Evolutionary conservation across 805 yeast genomes (phyloP), one percentile per base, ranked within the genome.

Genomic region (Zygosaccharomyces bisporus): DNA sequence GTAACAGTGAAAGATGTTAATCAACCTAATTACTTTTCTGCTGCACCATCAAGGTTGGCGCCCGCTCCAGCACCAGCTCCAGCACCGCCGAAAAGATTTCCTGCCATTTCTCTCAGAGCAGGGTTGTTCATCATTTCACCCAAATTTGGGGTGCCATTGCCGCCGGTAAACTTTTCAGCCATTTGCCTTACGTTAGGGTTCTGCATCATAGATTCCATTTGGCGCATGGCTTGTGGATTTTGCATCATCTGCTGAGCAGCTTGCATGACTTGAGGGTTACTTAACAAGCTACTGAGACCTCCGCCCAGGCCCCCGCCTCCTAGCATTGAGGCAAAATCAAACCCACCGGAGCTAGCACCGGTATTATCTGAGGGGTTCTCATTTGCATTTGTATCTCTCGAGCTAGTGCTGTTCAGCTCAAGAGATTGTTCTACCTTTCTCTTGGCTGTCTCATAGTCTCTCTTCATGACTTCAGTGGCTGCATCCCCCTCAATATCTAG

Each of bases 391-490:
- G 50, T 43, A 12, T 53, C 25, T 18, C 52, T 53, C 8, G 25
- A 21, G 25, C 25, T 21, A 16, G 40, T 16, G 17, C 18, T 25
- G 30, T 72, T 68, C 18, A 72, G 55, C 23, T 64, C 79, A 52
- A 82, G 68, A 44, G 87, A 86, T 60, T 83, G 90, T 57, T 85
- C 88, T 31, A 86, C 87, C 63, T 90, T 82, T 67, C 78, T 79
- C 71, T 87, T 86, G 18, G 97, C 97, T 27, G 96, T 86, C 66
- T 91, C 96, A 63, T 80, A 89, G 43, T 96, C 99, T 61, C 83
- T 82, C 66, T 76, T 78, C 96, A 91, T 91, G 13, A 93, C 90
- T 32, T 85, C 95, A 6, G 90, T 79, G 37, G 91, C 88, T 19
- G 71, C 69, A 35, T 80, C 85, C 34, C 97, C 96, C 69, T 93